Base-by-base conservation (phyloP, 2,329 filamentous ascomycete genomes). In the Clarireedia paspali region DNA sequence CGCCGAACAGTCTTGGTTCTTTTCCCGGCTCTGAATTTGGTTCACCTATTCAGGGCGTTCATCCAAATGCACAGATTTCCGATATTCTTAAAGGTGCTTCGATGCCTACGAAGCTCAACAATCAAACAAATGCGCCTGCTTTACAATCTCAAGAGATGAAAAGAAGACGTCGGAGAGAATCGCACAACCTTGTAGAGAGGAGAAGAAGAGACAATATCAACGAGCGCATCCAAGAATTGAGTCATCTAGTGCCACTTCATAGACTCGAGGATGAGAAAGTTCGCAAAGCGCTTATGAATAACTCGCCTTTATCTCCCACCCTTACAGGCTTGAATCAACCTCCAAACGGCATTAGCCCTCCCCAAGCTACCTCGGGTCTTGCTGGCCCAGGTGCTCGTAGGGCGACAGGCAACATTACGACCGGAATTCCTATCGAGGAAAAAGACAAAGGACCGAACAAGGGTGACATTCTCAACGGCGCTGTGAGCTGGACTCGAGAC, bases 371-470 rank as follows among this genome's bases (percentile, higher is more conserved):
- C 0, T 96, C 91, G 1, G 83, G 94, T 45, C 81, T 96, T 55
- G 91, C 91, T 51, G 91, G 90, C 15, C 89, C 89, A 24, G 88
- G 85, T 61, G 91, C 89, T 42, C 83, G 91, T 61, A 84, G 91
- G 60, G 91, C 91, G 30, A 83, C 71, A 6, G 88, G 88, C 39
- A 95, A 88, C 68, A 96, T 96, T 66, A 96, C 91, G 5, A 92
- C 92, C 62, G 91, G 91, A 14, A 80, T 97, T 30, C 92, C 94
- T 0, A 81, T 95, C 38, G 94, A 99, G 66, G 94, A 97, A 64
- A 97, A 97, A 71, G 94, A 99, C 74, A 97, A 97, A 70, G 94
- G 94, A 0, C 94, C 94, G 5, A 97, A 97, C 77, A 99, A 99
- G 75, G 94, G 94, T 49, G 94, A 99, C 66, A 97, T 99, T 58